Evolutionary conservation across 345 rosid genomes (phyloP).

Genomic region (Sapria himalayana): DNA sequence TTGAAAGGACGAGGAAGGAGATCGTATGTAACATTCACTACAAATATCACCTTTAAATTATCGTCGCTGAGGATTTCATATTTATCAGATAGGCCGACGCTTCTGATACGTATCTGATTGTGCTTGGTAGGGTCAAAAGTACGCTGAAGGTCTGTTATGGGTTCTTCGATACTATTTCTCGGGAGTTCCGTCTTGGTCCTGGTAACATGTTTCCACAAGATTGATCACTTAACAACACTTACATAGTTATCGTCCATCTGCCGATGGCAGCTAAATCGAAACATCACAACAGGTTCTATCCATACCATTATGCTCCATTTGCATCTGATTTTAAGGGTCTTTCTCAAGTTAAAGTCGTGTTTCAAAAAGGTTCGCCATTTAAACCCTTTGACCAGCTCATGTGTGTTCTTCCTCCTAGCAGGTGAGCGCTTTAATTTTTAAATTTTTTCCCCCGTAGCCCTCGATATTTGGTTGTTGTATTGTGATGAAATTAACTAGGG

Average conservation of each 20-base stretch:
- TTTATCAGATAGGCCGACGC: no score
- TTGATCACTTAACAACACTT: not conserved
- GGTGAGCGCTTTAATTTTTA: slow-evolving; percentile 1
- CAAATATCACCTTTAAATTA: not conserved
- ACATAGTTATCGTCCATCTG: not conserved
- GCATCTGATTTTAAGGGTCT: slow-evolving; percentile 13
- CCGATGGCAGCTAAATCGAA: not conserved
- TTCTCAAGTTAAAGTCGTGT: slow-evolving; percentile 6
- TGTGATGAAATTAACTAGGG: not conserved
- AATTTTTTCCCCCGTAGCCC: not conserved
- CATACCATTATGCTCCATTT: slow-evolving; percentile 11
- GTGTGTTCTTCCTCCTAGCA: slow-evolving; percentile 10
- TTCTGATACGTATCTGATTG: no score
- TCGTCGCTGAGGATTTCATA: no score
- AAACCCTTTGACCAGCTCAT: slow-evolving; percentile 13
- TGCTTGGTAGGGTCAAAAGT: slow-evolving; percentile 8
- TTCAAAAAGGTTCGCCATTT: slow-evolving; percentile 9
- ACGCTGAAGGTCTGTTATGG: slow-evolving; percentile 13
- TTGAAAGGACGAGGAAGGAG: slow-evolving; percentile 6
- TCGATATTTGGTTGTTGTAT: not conserved
- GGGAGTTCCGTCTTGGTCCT: slow-evolving; percentile 14
- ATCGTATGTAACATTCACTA: slow-evolving; percentile 4
- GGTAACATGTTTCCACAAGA: slow-evolving; percentile 8
- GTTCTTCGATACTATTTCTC: slow-evolving; percentile 11
- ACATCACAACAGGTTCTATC: slow-evolving; percentile 10